Base-by-base conservation (phyloP, 2,329 filamentous ascomycete genomes). In the Calonectria crousiana region DNA sequence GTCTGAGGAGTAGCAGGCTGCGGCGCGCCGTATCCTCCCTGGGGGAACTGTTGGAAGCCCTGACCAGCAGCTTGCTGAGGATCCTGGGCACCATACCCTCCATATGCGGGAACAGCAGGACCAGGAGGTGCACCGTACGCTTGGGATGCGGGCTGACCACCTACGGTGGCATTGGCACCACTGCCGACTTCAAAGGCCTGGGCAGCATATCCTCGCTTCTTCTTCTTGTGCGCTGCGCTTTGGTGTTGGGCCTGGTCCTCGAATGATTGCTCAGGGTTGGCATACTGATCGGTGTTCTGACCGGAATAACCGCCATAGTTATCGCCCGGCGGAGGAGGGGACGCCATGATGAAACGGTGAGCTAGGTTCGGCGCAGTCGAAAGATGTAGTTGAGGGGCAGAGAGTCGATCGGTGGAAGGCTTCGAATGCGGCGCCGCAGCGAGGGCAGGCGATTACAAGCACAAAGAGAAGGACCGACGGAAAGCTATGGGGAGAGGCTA, bases 141-240 rank as follows among this genome's bases (percentile, higher is more conserved):
- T 69, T 86, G 87, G 38, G 84, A 36, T 56, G 74, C 83, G 41
- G 82, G 69, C 78, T 87, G 87, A 71, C 89, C 91, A 44, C 88
- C 91, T 68, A 84, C 84, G 71, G 84, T 86, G 69, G 94, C 92
- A 89, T 98, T 98, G 82, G 94, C 95, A 81, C 96, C 97, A 66
- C 91, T 90, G 66, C 94, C 95, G 81, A 98, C 97, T 74, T 98
- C 96, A 85, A 98, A 99, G 58, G 96, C 96, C 85, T 97, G 94
- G 72, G 95, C 95, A 69, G 97, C 97, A 88, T 98, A 98, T 72
- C 94, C 93, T 88, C 95, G 92, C 91, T 98, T 98, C 92, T 98
- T 98, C 88, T 95, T 95, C 85, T 91, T 93, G 76, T 88, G 87
- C 53, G 88, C 88, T 36, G 85, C 81, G 53, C 77, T 82, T 26